Base-by-base conservation (phyloP, 257 asterid genomes). In the Vinca minor region DNA sequence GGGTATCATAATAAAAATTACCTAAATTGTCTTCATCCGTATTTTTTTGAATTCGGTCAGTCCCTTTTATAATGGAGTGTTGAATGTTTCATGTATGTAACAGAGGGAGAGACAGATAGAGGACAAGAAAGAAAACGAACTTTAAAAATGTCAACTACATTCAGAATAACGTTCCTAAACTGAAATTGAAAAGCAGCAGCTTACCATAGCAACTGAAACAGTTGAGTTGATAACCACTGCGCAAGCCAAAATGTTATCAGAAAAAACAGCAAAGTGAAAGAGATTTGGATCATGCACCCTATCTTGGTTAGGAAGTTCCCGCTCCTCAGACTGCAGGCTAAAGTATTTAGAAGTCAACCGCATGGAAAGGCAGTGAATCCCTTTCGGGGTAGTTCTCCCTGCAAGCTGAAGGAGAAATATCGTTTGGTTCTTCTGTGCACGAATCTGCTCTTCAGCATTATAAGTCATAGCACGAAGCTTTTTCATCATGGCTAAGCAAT, bases 341-440 rank as follows among this genome's bases (percentile, higher is more conserved):
- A 89, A 93, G 81, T 81, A 93, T 72, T 93, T 95, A 31, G 94
- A 69, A 29, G 98, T 89, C 81, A 93, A 76, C 73, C 67, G 83
- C 98, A 93, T 85, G 54, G 96, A 78, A 68, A 93, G 95, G 73
- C 98, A 93, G 69, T 89, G 98, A 69, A 85, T 83, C 71, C 95
- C 94, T 79, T 83, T 89, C 0, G 97, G 89, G 32, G 92, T 84
- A 66, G 96, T 85, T 78, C 97, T 83, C 78, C 89, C 98, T 76
- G 96, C 81, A 47, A 89, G 84, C 62, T 74, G 85, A 69, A 78
- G 75, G 59, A 93, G 96, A 82, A 85, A 93, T 31, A 73, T 42
- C 65, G 84, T 86, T 70, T 87, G 94, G 67, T 64, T 83, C 79
- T 75, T 84, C 48, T 82, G 88, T 32, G 83, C 67, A 53, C 71